Base-by-base conservation (phyloP, 371 early-diverging fungal species). In the Haplosporangium sp. region DNA sequence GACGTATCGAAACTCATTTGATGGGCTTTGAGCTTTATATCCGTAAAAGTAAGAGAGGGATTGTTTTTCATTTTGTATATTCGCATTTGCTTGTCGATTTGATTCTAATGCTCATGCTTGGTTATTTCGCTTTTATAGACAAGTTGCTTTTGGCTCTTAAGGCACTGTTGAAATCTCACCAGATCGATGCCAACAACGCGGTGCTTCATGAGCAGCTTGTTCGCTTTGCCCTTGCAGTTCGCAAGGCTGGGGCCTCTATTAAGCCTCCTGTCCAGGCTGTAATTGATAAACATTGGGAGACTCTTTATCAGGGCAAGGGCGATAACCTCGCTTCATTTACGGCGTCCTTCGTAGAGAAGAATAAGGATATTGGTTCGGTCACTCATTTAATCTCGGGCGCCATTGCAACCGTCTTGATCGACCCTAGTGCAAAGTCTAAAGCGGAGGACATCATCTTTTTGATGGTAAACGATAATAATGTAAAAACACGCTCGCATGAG, bases 21-120 rank as follows among this genome's bases (percentile, higher is more conserved):
- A 84, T 94, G 58, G 93, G 91, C 20, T 91, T 91, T 72, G 93
- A 92, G 65, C 90, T 96, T 15, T 95, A 95, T 72, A 61, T 93
- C 67, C 89, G 94, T 62, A 94, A 93, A 85, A 84, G 88, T 89
- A 69, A 68, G 86, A 2, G 9, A 4, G 9, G 6, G 5, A 27
- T 27, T 7, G 10, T 10, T 20, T 15, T 9, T 55, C 10, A 55
- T 55, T 7, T 15, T 3, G 1, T 10, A 7, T 27, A 44, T 39
- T 7, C 17, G 0, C 39, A 19, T 11, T 62, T 9, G 19, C 3
- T 47, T 39, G 15, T 37, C n/a, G 45, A 10, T 48, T n/a, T 68
- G 27, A 27, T 27, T 27, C 27, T 27, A 27, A 27, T 27, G 27
- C 27, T 27, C 17, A 61, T 8, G 17, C 42, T 1, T 6, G 39